Evolutionary conservation across 1,284 basidiomycete species (phyloP), one percentile per base, ranked within the genome.

Genomic region (Ceratorhiza oryzae-sativae): DNA sequence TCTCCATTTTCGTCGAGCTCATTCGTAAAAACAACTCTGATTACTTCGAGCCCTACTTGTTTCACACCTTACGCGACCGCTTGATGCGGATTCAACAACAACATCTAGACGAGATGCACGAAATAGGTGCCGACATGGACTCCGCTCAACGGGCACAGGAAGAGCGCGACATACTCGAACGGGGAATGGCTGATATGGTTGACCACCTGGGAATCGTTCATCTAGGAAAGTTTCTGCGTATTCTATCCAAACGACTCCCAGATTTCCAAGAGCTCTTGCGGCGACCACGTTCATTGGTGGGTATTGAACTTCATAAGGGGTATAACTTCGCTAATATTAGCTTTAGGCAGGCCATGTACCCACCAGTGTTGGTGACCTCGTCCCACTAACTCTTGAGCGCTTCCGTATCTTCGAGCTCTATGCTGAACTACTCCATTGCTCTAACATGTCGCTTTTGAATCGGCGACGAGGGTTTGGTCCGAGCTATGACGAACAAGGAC

Each of bases 1-100:
- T 97, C 76, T 91, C 92, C 62, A 89, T 99, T 77, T 86, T 98
- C 75, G 93, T 98, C 77, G 97, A 99, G 80, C 86, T 99, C 45
- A 98, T 99, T 76, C 88, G 97, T 71, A 96, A 98, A 80, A 99
- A 99, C 82, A 99, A 99, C 81, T 97, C 95, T 65, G 97, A 99
- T 80, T 98, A 96, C 80, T 97, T 97, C 78, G 97, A 99, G 82
- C 97, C 96, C 15, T 97, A 97, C 80, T 86, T 98, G n/a, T 97
- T 98, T 82, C 95, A 98, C 79, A 95, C 94, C 0, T 82, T 98
- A 51, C 90, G 95, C 60, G 95, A 96, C 79, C 88, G 94, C 58
- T 86, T 98, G 34, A 95, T 97, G 75, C 89, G 90, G 72, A 86
- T 95, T 5, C 92, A 94, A 77, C 92, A 94, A 76, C 88, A 91